phyloP scores from a whole-genome alignment of 2,329 filamentous ascomycete genomes.

The Aspergillus fructus region DNA sequence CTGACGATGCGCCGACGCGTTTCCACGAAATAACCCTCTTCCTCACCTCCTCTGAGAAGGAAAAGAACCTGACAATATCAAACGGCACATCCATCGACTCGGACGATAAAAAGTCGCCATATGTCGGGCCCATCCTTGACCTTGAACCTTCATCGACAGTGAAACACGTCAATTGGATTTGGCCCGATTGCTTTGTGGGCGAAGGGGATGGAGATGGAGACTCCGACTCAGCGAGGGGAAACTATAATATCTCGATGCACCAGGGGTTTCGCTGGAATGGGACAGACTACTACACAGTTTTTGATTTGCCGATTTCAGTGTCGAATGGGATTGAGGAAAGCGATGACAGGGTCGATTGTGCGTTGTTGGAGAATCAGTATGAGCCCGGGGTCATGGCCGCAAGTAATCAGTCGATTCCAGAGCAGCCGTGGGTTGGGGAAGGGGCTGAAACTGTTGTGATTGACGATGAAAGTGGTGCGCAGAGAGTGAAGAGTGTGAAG shows the following conservation, averaged over 20 bases:
- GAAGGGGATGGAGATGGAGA: conserved; percentile 55
- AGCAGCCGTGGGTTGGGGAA: too few species aligned
- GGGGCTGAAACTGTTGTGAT: too few species aligned
- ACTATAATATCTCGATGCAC: conserved; percentile 71
- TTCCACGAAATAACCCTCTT: too few species aligned
- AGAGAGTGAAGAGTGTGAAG: too few species aligned
- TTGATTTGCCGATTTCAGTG: conserved; percentile 67
- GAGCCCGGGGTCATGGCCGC: too few species aligned
- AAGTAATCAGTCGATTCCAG: too few species aligned
- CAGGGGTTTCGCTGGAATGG: conserved; percentile 68
- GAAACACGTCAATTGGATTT: conserved; percentile 71
- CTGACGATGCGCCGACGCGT: too few species aligned
- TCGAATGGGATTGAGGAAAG: conserved; percentile 59
- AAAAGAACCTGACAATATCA: too few species aligned
- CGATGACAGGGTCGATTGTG: conserved; percentile 25
- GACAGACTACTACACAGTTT: conserved; percentile 66
- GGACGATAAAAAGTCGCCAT: too few species aligned
- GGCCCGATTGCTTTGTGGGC: conserved; percentile 68
- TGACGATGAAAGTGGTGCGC: too few species aligned
- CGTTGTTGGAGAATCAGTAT: conserved; percentile 15
- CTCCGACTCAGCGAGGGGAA: conserved; percentile 55
- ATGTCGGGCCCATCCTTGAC: conserved; percentile 13
- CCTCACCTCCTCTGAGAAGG: too few species aligned
- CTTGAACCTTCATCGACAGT: conserved; percentile 68
- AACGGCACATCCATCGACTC: too few species aligned